Conservation (phyloP, 2,329 filamentous ascomycete species). For the Hypoxylon sp. region DNA sequence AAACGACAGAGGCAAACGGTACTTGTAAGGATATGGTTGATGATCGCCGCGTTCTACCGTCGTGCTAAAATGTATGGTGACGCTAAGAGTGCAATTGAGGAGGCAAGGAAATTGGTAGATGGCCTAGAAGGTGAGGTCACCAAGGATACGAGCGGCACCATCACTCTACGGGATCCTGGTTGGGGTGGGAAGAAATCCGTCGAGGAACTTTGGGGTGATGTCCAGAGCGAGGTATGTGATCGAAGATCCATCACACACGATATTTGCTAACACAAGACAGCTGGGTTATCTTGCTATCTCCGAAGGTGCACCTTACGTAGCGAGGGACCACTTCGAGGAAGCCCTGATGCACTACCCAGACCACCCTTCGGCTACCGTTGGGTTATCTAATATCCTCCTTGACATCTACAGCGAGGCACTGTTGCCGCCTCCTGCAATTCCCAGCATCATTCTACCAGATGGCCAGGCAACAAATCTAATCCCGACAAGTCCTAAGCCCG, state of each 20-base stretch:
- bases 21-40: constrained; percentile 87
- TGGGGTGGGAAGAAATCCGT: constrained; percentile 88
- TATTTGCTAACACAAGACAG: constrained; percentile 60
- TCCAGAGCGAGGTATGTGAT: constrained; percentile 80
- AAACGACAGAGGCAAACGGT: constrained; percentile 65
- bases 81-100: constrained; percentile 81
- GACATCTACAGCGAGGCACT: constrained; percentile 84
- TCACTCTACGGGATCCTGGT: constrained; percentile 73
- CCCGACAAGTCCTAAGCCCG: constrained; percentile 21
- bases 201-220: constrained; percentile 87
- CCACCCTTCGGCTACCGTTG: constrained; percentile 84
- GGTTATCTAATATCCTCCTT: constrained; percentile 85
- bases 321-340: constrained; percentile 84
- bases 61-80: constrained; percentile 86
- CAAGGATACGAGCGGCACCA: constrained; percentile 73
- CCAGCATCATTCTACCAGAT: constrained; percentile 58
- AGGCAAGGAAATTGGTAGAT: constrained; percentile 83
- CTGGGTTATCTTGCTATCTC: constrained; percentile 77
- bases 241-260: constrained; percentile 1
- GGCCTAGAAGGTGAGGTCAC: constrained; percentile 77
- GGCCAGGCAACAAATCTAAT: constrained; percentile 47
- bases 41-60: constrained; percentile 90
- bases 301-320: constrained; percentile 74
- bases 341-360: constrained; percentile 85
- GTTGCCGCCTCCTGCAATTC: constrained; percentile 70